Percentiles rank a stretch among this genome's conserved stretches.
phyloP scores from a whole-genome alignment of 495 filamentous ascomycete species.

The Aspergillus ostianus region DNA sequence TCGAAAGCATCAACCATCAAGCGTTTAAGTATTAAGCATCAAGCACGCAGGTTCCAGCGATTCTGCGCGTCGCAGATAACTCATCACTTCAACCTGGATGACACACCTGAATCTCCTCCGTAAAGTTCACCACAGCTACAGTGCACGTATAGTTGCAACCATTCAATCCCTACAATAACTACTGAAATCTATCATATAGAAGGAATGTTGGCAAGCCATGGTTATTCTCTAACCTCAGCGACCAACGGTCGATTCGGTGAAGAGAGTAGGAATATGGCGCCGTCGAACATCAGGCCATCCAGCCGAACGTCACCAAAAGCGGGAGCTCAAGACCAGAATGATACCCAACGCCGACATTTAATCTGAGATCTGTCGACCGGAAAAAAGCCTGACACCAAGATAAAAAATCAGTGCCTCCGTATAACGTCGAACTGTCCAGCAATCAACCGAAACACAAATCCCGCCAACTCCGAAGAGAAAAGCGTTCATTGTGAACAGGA shows the following conservation, averaged over 20 bases:
- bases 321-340: constrained; percentile 66
- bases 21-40: no score
- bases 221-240: constrained; percentile 81
- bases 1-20: no score
- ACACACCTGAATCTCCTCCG: no score
- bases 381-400: constrained; percentile 72
- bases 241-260: constrained; percentile 76
- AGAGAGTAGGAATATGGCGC: constrained; percentile 86
- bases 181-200: constrained; percentile 1
- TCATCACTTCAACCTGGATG: no score
- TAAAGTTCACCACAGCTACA: background rate
- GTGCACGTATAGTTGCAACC: constrained; percentile 6
- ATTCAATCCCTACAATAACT: background rate
- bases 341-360: constrained; percentile 49
- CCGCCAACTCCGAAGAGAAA: constrained; percentile 33
- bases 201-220: constrained; percentile 72
- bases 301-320: constrained; percentile 63
- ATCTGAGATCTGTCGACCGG: constrained; percentile 93
- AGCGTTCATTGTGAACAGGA: constrained; percentile 56
- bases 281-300: constrained; percentile 54
- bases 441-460: constrained; percentile 65
- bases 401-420: constrained; percentile 70
- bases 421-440: constrained; percentile 77
- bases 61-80: no score
- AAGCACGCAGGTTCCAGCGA: no score